Evolutionary conservation across 805 yeast species (phyloP).

Genomic region (Yamadazyma philogaea): DNA sequence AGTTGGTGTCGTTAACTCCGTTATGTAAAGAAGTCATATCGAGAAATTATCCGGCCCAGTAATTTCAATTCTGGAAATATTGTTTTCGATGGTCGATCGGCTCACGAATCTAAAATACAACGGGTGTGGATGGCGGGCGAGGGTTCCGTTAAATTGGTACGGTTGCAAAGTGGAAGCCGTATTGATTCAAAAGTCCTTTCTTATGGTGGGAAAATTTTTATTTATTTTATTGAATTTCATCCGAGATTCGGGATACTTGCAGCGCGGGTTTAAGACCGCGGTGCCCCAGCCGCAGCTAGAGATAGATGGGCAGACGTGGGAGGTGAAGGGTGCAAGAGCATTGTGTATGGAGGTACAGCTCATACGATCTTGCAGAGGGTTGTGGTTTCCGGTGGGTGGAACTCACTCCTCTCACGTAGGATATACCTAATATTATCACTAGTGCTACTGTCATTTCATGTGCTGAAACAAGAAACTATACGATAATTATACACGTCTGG

Average conservation of each 20-base stretch:
- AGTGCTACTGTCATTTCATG: no score
- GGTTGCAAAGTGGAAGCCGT: not conserved
- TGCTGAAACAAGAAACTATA: no score
- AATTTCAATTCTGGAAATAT: not conserved
- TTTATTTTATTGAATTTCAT: slow-evolving; percentile 3
- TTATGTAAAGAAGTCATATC: slow-evolving; percentile 30
- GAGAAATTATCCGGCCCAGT: slow-evolving; percentile 1
- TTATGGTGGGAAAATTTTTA: not conserved
- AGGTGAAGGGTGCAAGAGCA: not conserved
- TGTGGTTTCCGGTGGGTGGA: no score
- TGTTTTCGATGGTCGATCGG: not conserved
- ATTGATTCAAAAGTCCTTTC: not conserved
- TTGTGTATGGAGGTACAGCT: no score
- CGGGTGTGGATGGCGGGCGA: not conserved
- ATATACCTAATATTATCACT: no score
- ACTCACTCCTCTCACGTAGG: no score
- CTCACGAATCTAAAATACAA: not conserved
- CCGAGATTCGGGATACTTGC: slow-evolving; percentile 8
- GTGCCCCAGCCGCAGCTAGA: slow-evolving; percentile 1
- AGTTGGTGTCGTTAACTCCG: slow-evolving; percentile 22
- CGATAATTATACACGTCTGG: no score
- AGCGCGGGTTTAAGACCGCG: slow-evolving; percentile 2
- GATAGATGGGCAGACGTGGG: not conserved
- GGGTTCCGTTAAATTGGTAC: not conserved
- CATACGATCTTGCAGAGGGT: no score